Evolutionary conservation across 2,329 filamentous ascomycete genomes (phyloP).

Genomic region (Fusarium fracticaudum): DNA sequence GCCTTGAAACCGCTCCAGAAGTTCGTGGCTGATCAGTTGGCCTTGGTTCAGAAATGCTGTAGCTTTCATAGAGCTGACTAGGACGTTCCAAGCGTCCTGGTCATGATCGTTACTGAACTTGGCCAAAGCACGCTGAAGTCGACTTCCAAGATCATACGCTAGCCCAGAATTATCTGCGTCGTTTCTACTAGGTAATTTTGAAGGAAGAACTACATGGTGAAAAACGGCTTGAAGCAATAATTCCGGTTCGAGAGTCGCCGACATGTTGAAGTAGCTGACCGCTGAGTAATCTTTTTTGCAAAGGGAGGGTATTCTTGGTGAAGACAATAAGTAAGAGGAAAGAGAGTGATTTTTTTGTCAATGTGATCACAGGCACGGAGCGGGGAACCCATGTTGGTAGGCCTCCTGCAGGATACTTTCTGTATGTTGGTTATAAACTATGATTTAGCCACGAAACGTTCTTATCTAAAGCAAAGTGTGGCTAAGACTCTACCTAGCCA

Average conservation of each 20-base stretch:
- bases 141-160: not conserved
- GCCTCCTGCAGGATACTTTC: not conserved
- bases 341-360: not conserved
- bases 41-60: not conserved
- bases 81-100: not conserved
- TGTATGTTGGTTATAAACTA: not conserved
- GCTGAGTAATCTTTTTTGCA: accelerated
- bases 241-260: too few relatives aligned
- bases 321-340: not conserved
- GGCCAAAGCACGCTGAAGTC: slow-evolving; percentile 13
- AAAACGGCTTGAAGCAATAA: slow-evolving; percentile 10
- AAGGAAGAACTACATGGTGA: slow-evolving; percentile 39
- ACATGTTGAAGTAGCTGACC: not conserved
- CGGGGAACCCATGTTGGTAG: not conserved
- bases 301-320: accelerated
- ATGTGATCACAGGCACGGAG: not conserved
- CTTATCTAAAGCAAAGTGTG: not conserved
- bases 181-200: slow-evolving; percentile 15
- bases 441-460: accelerated
- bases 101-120: not conserved
- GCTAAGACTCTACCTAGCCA: not conserved
- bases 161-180: slow-evolving; percentile 16
- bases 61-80: slow-evolving; percentile 7
- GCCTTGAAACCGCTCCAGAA: not conserved
- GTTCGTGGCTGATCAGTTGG: not conserved